Base-by-base conservation (phyloP, 1,139 yeast genomes). In the Meyerozyma smithsonii region DNA sequence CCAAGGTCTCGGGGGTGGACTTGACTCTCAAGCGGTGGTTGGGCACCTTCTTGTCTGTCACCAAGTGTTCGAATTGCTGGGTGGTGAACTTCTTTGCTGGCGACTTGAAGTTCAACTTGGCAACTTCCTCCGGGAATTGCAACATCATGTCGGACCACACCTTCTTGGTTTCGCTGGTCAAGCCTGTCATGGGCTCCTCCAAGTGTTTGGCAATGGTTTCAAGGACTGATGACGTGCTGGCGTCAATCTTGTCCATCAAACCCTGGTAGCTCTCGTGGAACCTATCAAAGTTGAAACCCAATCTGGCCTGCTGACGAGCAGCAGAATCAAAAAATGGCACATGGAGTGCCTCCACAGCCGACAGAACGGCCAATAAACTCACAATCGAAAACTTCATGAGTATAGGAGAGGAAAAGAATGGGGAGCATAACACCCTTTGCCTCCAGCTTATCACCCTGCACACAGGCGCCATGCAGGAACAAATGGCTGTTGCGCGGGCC, bases 1-100 rank as follows among this genome's bases (percentile, higher is more conserved):
- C 94, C 52, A 87, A 74, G 32, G 65, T 66, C 45, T 70, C 71
- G 11, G 87, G 85, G 34, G 72, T 66, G 19, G 72, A 60, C 58
- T 81, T 81, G 50, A 79, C 78, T 61, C 89, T 74, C 63, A 83
- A 72, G 46, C 72, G 62, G 58, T 81, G 81, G 59, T 72, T 64
- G 37, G 82, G 78, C 42, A 69, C 61, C 45, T 69, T 69, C 16
- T 56, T 59, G 50, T 64, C 69, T 37, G 56, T 38, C 21, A 80
- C 82, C 39, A 71, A 73, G 61, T 64, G 75, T 55, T 82, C 88
- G 74, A 81, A 83, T 39, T 57, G 56, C 23, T 50, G 47, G 18
- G 56, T 46, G 24, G 66, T 58, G 34, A 59, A 52, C 43, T 72
- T 74, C 56, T 72, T 73, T 36, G 85, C 82, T 30, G 61, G 58